A percentile compares a stretch with the other conserved stretches of the same genome.
Conservation (phyloP, 2,329 filamentous ascomycete genomes). For the Biscogniauxia marginata region DNA sequence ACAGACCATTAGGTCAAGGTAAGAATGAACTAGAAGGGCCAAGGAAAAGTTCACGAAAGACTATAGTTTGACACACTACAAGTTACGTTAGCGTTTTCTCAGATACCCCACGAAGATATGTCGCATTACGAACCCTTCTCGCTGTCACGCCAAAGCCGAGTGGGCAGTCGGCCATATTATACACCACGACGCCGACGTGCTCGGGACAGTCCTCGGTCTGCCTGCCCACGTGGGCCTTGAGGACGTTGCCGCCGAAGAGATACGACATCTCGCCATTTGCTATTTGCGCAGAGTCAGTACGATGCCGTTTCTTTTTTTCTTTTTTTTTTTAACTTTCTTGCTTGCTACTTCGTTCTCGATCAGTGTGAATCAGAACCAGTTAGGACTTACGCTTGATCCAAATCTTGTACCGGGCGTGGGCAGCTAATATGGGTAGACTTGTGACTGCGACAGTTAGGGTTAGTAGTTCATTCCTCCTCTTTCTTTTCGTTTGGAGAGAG, state of each 20-base stretch:
- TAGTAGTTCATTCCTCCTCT: neutral
- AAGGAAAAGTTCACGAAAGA: too few relatives aligned
- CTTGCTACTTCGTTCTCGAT: too few relatives aligned
- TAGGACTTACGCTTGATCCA: slow-evolving; percentile 71
- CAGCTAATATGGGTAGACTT: slow-evolving; percentile 66
- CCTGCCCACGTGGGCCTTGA: slow-evolving; percentile 61
- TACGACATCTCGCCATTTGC: slow-evolving; percentile 95
- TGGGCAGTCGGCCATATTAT: slow-evolving; percentile 91
- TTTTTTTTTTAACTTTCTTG: too few relatives aligned
- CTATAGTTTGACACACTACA: too few relatives aligned
- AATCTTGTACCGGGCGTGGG: slow-evolving; percentile 92
- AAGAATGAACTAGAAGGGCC: too few relatives aligned
- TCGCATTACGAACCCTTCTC: slow-evolving; percentile 36
- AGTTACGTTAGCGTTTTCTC: too few relatives aligned
- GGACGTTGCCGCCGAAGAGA: slow-evolving; percentile 80
- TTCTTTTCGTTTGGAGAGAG: neutral
- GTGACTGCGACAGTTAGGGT: slow-evolving; percentile 59
- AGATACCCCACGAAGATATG: too few relatives aligned
- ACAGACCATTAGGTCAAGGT: too few relatives aligned
- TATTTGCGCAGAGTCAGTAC: too few relatives aligned
- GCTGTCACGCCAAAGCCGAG: slow-evolving; percentile 87
- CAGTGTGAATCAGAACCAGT: neutral
- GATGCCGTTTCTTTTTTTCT: too few relatives aligned
- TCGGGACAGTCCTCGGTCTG: slow-evolving; percentile 72
- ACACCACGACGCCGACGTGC: slow-evolving; percentile 87